Percentiles rank a stretch among this genome's conserved stretches.
These are phyloP conservation scores for Botrytis hyacinthi DNA, from an alignment of 2,329 filamentous ascomycete species.

Conservation along the genomic window DNA sequence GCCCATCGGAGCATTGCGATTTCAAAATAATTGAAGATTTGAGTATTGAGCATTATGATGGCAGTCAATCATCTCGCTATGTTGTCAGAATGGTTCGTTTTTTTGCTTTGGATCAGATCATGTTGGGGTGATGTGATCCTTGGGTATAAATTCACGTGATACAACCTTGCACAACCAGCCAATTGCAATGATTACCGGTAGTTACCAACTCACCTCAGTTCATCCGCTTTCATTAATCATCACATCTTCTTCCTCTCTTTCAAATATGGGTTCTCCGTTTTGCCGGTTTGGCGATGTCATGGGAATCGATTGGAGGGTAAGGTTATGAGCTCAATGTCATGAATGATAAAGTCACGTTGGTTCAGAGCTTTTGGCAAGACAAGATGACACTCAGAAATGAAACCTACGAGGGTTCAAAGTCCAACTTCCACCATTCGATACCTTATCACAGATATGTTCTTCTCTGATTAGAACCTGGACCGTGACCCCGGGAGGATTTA, in stretches of 20 bases:
- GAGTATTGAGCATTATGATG: background rate
- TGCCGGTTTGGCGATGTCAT: background rate
- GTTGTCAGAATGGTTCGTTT: slow-evolving; percentile 11
- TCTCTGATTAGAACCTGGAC: background rate
- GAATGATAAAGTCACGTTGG: background rate
- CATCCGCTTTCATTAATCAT: background rate
- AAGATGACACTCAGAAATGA: background rate
- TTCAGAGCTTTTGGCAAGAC: background rate
- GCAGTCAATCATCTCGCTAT: background rate
- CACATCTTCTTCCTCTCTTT: background rate
- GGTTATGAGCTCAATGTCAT: background rate
- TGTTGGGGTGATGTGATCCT: background rate
- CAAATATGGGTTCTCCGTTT: background rate
- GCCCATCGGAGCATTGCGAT: slow-evolving; percentile 4
- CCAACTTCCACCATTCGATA: background rate
- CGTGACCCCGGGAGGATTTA: background rate
- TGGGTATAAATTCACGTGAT: background rate
- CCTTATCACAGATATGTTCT: background rate
- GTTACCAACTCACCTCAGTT: background rate
- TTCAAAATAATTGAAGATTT: background rate
- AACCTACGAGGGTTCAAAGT: background rate
- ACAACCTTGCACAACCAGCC: background rate
- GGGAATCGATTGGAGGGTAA: background rate
- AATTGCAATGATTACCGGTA: background rate
- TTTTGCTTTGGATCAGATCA: slow-evolving; percentile 9